A percentile compares a stretch with the other conserved stretches of the same genome.
Conservation (phyloP, 2,329 filamentous ascomycete genomes). For the Nemania sp. region DNA sequence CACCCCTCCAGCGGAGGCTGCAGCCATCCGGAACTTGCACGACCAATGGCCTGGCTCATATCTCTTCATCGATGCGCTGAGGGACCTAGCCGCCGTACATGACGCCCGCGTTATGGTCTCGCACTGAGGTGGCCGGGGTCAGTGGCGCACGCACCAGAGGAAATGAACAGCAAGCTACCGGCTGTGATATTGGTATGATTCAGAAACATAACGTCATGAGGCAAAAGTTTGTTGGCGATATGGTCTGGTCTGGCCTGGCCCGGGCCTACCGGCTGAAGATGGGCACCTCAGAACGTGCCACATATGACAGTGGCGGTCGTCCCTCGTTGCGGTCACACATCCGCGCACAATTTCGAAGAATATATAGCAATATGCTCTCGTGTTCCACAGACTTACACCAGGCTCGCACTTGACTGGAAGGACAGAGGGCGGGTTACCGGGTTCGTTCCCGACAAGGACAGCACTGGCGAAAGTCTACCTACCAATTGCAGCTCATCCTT, state of each 20-base stretch:
- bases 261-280: not conserved
- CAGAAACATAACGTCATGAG: constrained; percentile 13
- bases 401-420: not conserved
- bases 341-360: constrained; percentile 9
- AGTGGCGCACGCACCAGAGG: constrained; percentile 11
- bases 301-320: constrained; percentile 16
- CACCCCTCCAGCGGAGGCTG: constrained; percentile 36
- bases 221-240: not conserved
- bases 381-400: constrained; percentile 17
- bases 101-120: constrained; percentile 15
- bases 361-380: constrained; percentile 9
- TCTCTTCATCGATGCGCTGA: constrained; percentile 27
- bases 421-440: not conserved
- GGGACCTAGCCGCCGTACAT: constrained; percentile 28
- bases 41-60: constrained; percentile 33
- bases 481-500: not conserved
- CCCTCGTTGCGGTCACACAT: constrained; percentile 21
- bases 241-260: constrained; percentile 8
- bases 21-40: constrained; percentile 34
- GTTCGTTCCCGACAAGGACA: constrained; percentile 11
- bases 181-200: constrained; percentile 15
- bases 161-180: constrained; percentile 3
- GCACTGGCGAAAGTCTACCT: not conserved
- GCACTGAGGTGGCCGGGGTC: constrained; percentile 5
- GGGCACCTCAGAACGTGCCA: constrained; percentile 12